Evolutionary conservation across 148 eudicot species (phyloP).

Genomic region (Rhododendron ovatum): DNA sequence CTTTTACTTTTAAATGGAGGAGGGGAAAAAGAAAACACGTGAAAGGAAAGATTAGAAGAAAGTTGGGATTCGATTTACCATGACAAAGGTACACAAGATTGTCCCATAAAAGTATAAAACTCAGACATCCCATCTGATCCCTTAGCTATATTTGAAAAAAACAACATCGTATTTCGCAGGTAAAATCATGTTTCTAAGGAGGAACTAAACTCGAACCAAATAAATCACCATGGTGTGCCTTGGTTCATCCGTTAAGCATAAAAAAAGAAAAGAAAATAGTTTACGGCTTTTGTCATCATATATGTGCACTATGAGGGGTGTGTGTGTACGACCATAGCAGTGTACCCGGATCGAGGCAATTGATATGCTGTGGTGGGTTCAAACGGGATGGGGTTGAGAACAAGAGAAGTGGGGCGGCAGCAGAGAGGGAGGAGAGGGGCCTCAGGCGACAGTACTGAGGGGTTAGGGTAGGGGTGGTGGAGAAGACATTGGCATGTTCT

Average conservation of each 20-base stretch:
- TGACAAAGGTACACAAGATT: background rate
- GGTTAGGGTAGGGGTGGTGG: background rate
- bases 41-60: conserved; percentile 7
- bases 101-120: background rate
- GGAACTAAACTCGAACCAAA: background rate
- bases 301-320: no score
- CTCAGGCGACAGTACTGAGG: background rate
- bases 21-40: background rate
- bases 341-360: no score
- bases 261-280: background rate
- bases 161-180: background rate
- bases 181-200: background rate
- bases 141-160: background rate
- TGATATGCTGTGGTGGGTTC: no score
- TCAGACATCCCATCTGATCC: background rate
- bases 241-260: background rate
- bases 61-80: conserved; percentile 8
- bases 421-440: background rate
- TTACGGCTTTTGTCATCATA: background rate
- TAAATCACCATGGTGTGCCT: background rate
- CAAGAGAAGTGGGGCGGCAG: no score
- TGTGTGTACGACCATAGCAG: no score
- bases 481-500: background rate
- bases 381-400: no score
- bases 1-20: background rate